Evolutionary conservation across 2,329 filamentous ascomycete genomes (phyloP).

Genomic region (Sporothrix brunneoviolacea): DNA sequence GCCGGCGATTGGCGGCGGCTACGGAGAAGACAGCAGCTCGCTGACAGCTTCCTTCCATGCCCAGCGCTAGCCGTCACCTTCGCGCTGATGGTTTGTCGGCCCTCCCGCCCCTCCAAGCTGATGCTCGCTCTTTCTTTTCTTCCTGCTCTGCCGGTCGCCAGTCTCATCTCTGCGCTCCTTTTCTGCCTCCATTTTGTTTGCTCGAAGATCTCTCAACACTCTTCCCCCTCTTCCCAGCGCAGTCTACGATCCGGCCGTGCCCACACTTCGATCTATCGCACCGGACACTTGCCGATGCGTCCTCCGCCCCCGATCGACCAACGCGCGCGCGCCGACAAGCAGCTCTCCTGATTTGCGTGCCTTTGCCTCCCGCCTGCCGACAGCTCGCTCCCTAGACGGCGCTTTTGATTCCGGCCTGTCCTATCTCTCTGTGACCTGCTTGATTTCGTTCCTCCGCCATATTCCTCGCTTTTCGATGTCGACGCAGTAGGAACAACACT

Average conservation of each 20-base stretch:
- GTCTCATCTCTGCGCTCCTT: not conserved
- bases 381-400: not conserved
- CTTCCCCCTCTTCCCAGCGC: not conserved
- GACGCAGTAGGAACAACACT: not conserved
- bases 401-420: conserved; percentile 1
- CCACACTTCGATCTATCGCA: not conserved
- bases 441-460: not conserved
- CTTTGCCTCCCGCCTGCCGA: not conserved
- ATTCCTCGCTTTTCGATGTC: not conserved
- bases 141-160: not conserved
- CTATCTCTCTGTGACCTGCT: not conserved
- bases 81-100: not conserved
- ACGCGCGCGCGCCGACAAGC: conserved; percentile 8
- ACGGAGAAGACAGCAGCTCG: not conserved
- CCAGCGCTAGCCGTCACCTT: not conserved
- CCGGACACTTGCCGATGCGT: conserved; percentile 2
- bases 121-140: not conserved
- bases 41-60: conserved; percentile 5
- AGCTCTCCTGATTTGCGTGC: not conserved
- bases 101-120: not conserved
- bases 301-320: not conserved
- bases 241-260: too few relatives aligned
- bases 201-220: too few relatives aligned
- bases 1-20: conserved; percentile 10
- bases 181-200: too few relatives aligned